Base-by-base conservation (phyloP, 2,329 filamentous ascomycete genomes). In the Fusarium sp. region DNA sequence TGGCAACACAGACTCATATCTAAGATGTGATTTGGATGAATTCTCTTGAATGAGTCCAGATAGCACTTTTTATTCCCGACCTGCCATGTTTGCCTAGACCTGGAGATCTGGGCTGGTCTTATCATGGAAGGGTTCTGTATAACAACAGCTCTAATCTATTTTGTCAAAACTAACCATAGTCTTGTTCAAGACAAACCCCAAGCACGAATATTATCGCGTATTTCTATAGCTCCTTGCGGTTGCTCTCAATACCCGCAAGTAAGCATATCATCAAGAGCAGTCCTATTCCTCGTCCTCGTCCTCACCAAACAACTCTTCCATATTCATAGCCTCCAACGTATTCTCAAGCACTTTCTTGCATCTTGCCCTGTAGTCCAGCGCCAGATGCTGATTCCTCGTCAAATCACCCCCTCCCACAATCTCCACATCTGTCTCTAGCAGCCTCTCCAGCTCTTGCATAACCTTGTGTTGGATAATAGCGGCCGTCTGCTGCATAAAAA, bases 331-430 rank as follows among this genome's bases (percentile, higher is more conserved):
- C 69, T 79, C 76, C n/a, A 85, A 73, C 7, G 82, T 82, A 43
- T 77, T 80, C 62, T 80, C 77, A 52, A 88, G 64, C 2, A 87
- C 84, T 22, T 75, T 78, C 52, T 80, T 78, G 67, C 83, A 87
- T 65, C 84, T 79, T 27, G 73, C 71, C 23, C 85, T 77, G 68
- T 88, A 88, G n/a, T 78, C 75, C 19, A 82, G 46, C 15, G 83
- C 85, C 41, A 88, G 72, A 44, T 73, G 69, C 75, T 87, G 85
- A 51, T 84, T 84, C 11, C 63, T 67, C 41, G 82, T 85, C 43
- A 80, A 65, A 15, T 78, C 78, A 1, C 79, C 80, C 4, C 77
- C 79, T 3, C 81, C 82, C 4, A 79, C 78, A 8, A 78, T 75
- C 55, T 82, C 79, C 6, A 81, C 74, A 30, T 85, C 84, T 4